Percentiles rank a stretch among this genome's conserved stretches.
Conservation (phyloP, 106 monocot genomes). For the Dioscorea alata region DNA sequence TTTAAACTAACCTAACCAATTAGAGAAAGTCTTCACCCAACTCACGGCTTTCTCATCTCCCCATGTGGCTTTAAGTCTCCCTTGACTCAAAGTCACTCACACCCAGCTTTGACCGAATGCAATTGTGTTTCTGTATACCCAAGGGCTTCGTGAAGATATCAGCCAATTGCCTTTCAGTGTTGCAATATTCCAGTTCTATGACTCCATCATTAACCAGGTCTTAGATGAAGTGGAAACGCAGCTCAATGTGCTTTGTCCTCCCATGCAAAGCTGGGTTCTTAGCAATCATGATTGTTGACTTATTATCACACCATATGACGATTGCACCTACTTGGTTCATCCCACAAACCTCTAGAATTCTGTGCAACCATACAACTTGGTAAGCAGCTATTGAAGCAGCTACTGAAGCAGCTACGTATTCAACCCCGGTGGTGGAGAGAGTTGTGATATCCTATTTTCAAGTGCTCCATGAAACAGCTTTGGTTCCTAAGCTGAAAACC, state of each 20-base stretch:
- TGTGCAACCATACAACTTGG: slow-evolving; percentile 2
- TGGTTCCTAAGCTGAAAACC: neutral
- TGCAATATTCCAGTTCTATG: too few relatives aligned
- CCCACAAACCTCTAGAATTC: neutral
- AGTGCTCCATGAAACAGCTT: neutral
- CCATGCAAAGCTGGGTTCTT: slow-evolving; percentile 5
- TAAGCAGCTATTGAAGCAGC: neutral
- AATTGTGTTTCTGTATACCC: too few relatives aligned
- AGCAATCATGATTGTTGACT: neutral
- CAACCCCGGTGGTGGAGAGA: slow-evolving; percentile 4
- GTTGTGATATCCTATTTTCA: neutral
- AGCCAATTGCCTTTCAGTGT: too few relatives aligned
- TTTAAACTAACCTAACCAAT: too few relatives aligned
- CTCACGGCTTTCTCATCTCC: too few relatives aligned
- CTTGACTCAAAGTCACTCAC: too few relatives aligned
- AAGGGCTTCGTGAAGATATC: too few relatives aligned
- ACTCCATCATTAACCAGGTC: too few relatives aligned
- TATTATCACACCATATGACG: neutral
- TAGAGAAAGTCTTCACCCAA: too few relatives aligned
- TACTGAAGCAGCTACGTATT: slow-evolving; percentile 10
- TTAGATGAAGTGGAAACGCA: neutral
- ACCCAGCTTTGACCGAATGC: too few relatives aligned
- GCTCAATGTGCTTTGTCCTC: slow-evolving; percentile 4
- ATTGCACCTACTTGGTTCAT: neutral
- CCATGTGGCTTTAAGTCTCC: too few relatives aligned